These are phyloP conservation scores for Cadophora luteo-olivacea DNA, from an alignment of 2,329 filamentous ascomycete species.

Conservation along the genomic window DNA sequence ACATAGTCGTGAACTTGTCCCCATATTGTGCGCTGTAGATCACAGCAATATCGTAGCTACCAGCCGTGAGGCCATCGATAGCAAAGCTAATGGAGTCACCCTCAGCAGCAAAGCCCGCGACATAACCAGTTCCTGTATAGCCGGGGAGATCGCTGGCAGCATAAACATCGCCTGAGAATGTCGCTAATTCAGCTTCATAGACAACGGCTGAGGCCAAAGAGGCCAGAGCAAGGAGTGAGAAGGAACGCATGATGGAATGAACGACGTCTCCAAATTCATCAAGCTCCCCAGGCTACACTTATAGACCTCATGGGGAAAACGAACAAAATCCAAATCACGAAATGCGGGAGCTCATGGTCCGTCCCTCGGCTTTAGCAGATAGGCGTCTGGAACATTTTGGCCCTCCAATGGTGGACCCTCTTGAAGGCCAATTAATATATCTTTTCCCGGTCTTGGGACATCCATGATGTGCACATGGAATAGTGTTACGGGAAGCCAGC, in stretches of 20 bases:
- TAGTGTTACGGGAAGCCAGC: background rate
- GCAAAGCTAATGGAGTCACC: conserved; percentile 53
- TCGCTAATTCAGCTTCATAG: conserved; percentile 29
- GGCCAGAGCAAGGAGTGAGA: conserved; percentile 10
- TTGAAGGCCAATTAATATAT: conserved; percentile 3
- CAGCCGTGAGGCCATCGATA: conserved; percentile 45
- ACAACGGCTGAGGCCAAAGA: conserved; percentile 22
- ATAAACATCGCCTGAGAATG: conserved; percentile 17
- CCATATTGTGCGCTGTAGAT: conserved; percentile 54
- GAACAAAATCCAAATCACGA: background rate
- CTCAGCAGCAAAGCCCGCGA: conserved; percentile 52
- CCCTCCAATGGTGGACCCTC: background rate
- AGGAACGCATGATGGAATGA: conserved; percentile 18
- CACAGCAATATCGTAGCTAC: conserved; percentile 53
- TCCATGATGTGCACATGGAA: background rate
- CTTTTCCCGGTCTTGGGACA: background rate
- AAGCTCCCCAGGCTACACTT: background rate
- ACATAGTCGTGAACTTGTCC: conserved; percentile 52
- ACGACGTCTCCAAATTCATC: background rate
- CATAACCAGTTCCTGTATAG: conserved; percentile 49
- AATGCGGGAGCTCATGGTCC: background rate
- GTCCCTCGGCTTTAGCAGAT: background rate
- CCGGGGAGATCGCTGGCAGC: conserved; percentile 28
- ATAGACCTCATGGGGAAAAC: background rate
- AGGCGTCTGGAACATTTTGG: background rate